Base-by-base conservation (phyloP, 2,329 filamentous ascomycete genomes). In the Drechslerella stenobrocha region DNA sequence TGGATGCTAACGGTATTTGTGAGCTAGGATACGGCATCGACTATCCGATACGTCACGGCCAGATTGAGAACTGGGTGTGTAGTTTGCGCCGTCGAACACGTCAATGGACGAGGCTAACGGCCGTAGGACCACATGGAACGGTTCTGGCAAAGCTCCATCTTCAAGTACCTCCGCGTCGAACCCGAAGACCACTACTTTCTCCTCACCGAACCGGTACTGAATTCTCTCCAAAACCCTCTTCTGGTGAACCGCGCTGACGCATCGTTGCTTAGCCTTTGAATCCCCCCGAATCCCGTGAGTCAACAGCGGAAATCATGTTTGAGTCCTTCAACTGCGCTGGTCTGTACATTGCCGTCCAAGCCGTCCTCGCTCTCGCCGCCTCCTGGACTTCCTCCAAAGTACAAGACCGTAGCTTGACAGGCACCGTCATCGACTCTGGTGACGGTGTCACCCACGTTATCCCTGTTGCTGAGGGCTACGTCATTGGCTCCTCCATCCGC, bases 141-240 rank as follows among this genome's bases (percentile, higher is more conserved):
- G 70, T 98, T 97, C 80, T 98, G 93, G 93, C 97, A 95, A 72
- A 97, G 97, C 80, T 98, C 93, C 70, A 98, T 98, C 79, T 98
- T 98, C 84, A 98, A 98, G 78, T 98, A 98, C 76, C 83, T 98
- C 53, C 86, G 93, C 74, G 93, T 98, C 72, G 93, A 98, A 79
- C 93, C 93, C 26, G 93, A 98, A 79, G 93, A 98, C 76, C 93
- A 98, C 78, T 91, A 96, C 81, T 98, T 98, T 78, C 85, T 98
- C 70, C 85, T 98, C 66, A 98, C 93, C 69, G 93, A 98, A 77
- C 93, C 93, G 66, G 91, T 96, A 83, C 76, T 86, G 18, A 4
- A 3, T 18, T 20, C 15, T 72, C 57, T 23, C 6, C 18, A 15
- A 28, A 73, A 46, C n/a, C 44, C n/a, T 13, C 22, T 11, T 24